Percentiles rank a stretch among this genome's conserved stretches.
phyloP scores from a whole-genome alignment of 495 filamentous ascomycete species.

The Neurospora tetraspora region DNA sequence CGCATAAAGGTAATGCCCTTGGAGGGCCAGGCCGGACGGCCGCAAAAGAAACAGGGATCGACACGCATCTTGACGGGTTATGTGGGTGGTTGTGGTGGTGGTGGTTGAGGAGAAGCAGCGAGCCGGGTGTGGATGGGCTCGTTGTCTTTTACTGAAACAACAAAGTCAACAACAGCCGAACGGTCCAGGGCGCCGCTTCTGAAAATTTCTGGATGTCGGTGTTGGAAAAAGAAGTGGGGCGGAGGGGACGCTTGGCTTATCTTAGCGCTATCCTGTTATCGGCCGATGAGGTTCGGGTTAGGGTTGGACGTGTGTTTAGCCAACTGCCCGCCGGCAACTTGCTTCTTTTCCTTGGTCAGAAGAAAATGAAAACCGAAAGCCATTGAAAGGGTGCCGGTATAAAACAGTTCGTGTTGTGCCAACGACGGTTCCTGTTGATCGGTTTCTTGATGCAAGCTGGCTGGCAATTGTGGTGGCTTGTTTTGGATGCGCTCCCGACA shows the following conservation, averaged over 20 bases:
- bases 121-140: neutral
- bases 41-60: slow-evolving; percentile 90
- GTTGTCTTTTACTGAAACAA: neutral
- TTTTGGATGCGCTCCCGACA: neutral
- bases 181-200: neutral
- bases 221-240: slow-evolving; percentile 9
- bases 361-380: no score
- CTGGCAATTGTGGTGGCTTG: neutral
- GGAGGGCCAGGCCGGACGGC: slow-evolving; percentile 68
- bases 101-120: neutral
- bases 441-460: no score
- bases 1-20: slow-evolving; percentile 68
- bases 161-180: neutral
- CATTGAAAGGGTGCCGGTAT: no score
- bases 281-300: neutral
- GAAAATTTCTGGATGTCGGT: slow-evolving; percentile 11
- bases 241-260: slow-evolving; percentile 4
- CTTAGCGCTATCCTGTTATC: slow-evolving; percentile 1
- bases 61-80: slow-evolving; percentile 35
- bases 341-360: no score
- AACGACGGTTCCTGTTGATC: neutral
- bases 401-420: no score
- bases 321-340: neutral
- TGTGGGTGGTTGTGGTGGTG: slow-evolving; percentile 7
- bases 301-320: neutral